A percentile compares a stretch with the other conserved stretches of the same genome.
Evolutionary conservation across 805 yeast species (phyloP).

Genomic region (Candida maltosa): DNA sequence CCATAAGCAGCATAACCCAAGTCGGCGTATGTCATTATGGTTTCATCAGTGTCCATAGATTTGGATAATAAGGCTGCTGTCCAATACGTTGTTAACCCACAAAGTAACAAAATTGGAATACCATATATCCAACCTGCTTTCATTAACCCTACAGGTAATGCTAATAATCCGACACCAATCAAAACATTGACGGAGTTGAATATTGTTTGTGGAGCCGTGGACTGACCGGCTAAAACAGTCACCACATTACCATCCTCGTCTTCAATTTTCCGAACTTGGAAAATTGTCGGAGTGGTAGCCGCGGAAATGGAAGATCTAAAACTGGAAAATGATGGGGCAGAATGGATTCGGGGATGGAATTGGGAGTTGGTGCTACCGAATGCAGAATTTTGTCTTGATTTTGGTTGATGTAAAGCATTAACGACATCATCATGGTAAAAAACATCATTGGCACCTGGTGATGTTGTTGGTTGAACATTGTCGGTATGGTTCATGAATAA

Average conservation of each 20-base stretch:
- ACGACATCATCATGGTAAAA: slow-evolving; percentile 38
- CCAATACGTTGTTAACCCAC: slow-evolving; percentile 70
- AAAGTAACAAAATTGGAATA: slow-evolving; percentile 48
- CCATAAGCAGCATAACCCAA: slow-evolving; percentile 86
- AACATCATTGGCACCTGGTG: slow-evolving; percentile 29
- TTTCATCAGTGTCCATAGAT: slow-evolving; percentile 76
- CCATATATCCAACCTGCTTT: slow-evolving; percentile 71
- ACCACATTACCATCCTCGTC: slow-evolving; percentile 66
- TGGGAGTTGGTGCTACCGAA: slow-evolving; percentile 11
- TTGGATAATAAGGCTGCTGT: slow-evolving; percentile 72
- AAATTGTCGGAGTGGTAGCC: slow-evolving; percentile 44
- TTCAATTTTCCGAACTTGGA: slow-evolving; percentile 62
- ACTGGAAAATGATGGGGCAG: slow-evolving; percentile 44
- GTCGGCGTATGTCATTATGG: slow-evolving; percentile 85
- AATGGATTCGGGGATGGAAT: slow-evolving; percentile 23
- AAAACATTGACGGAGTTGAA: slow-evolving; percentile 72
- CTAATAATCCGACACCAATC: slow-evolving; percentile 66
- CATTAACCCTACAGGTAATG: slow-evolving; percentile 62
- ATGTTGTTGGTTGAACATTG: slow-evolving; percentile 6
- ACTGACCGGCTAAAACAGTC: slow-evolving; percentile 75
- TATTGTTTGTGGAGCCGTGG: slow-evolving; percentile 74
- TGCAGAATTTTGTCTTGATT: slow-evolving; percentile 27
- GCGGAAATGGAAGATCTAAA: slow-evolving; percentile 33
- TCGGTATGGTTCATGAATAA: slow-evolving; percentile 14
- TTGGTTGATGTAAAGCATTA: slow-evolving; percentile 18